Evolutionary conservation across 495 filamentous ascomycete genomes (phyloP), one percentile per base, ranked within the genome.

Genomic region (Extremus antarcticus): DNA sequence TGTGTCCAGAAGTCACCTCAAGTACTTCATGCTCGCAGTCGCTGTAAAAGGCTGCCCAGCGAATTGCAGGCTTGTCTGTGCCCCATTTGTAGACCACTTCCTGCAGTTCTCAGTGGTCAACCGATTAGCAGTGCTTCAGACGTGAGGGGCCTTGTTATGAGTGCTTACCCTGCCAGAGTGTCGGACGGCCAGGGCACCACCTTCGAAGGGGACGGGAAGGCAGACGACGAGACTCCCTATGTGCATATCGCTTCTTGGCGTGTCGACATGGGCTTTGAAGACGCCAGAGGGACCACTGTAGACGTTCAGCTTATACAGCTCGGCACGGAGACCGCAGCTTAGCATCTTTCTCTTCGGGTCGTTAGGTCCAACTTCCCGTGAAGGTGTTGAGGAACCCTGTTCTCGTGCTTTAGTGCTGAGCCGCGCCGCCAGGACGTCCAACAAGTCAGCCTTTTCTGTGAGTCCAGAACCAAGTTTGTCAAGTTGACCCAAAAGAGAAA

Each of bases 11-110:
- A 0, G 67, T 76, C 40, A 83, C 70, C 16, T 70, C 65, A 3
- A 73, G 63, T 16, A 83, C 73, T 63, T 83, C 78, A 60, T 83
- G 79, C 58, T 78, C 73, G 57, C 76, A 80, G 57, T 83, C 78
- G 53, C 73, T 77, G 59, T 80, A 83, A 63, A 84, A 84, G 1
- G 80, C 79, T 0, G 74, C 77, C 79, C 78, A 84, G 19, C 74
- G 63, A 43, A 82, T 70, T 0, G 58, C n/a, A 0, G 66, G 41
- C 15, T 45, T 45, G 7, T 45, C 16, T 7, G 7, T 45, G 41
- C 41, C 41, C 15, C 16, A 45, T 45, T 35, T 35, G 29, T 35
- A 35, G 7, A 35, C 29, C 29, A 35, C 29, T 13, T 35, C 29
- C 4, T 13, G 29, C 13, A n/a, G n/a, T n/a, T n/a, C n/a, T n/a